A percentile compares a stretch with the other conserved stretches of the same genome.
These are phyloP conservation scores for Globisporangium solare DNA, from an alignment of 352 stramenopile genomes.

Conservation along the genomic window DNA sequence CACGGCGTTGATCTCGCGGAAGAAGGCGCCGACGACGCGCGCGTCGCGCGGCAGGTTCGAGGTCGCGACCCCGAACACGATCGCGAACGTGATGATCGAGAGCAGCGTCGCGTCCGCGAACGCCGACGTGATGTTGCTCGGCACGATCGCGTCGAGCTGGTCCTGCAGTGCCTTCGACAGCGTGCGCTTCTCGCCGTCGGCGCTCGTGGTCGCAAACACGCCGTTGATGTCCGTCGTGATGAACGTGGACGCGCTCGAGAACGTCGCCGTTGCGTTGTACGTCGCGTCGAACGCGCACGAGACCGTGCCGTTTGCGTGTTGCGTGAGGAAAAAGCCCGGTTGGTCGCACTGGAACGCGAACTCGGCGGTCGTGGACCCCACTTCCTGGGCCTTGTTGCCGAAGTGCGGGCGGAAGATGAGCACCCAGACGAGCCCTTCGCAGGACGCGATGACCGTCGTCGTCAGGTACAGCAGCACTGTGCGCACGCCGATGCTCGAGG, in stretches of 20 bases:
- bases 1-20: conserved; percentile 34
- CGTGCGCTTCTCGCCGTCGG: conserved; percentile 10
- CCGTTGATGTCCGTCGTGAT: conserved; percentile 27
- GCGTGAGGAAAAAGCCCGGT: conserved; percentile 18
- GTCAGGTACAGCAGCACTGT: conserved; percentile 28
- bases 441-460: conserved; percentile 26
- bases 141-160: conserved; percentile 34
- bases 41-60: conserved; percentile 7
- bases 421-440: conserved; percentile 27
- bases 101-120: conserved; percentile 34
- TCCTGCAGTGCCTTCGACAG: conserved; percentile 24
- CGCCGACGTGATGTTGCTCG: conserved; percentile 30
- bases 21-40: conserved; percentile 17
- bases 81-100: conserved; percentile 45
- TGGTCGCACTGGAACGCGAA: conserved; percentile 18
- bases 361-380: conserved; percentile 6
- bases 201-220: conserved; percentile 16
- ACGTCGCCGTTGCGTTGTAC: conserved; percentile 20
- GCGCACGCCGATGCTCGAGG: conserved; percentile 24
- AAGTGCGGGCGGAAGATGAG: conserved; percentile 32
- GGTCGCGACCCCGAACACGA: conserved; percentile 33
- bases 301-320: conserved; percentile 6
- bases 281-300: conserved; percentile 11
- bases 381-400: conserved; percentile 12
- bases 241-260: conserved; percentile 20